Base-by-base conservation (phyloP, 345 rosid genomes). In the Populus pruinosa region DNA sequence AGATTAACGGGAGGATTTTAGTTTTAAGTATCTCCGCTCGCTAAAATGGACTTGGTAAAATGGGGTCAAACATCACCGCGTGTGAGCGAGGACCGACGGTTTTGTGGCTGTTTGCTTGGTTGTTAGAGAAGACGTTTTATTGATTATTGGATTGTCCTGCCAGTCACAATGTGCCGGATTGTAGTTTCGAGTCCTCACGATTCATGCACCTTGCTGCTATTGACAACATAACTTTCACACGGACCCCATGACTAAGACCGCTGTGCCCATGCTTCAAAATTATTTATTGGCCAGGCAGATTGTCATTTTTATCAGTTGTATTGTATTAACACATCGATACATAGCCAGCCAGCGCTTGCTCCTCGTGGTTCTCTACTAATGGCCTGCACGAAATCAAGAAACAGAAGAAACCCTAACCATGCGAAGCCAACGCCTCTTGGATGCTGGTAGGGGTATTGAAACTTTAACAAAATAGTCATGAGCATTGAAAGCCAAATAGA, bases 401-500 rank as follows among this genome's bases (percentile, higher is more conserved):
- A 9, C 21, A 10, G 62, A 75, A 36, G 74, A 59, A 64, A 70
- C 69, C 86, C 97, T 91, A 20, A 91, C 98, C 98, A 95, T 94
- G 27, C 97, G 93, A 84, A 76, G 83, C 99, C 99, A 95, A 33
- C 59, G 79, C 83, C 90, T 87, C 56, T 79, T 84, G 25, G 71
- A 53, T 17, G 90, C 92, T 70, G 94, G 92, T 61, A 82, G 81
- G 27, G 97, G 94, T 80, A 93, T 87, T 31, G 88, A 49, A 83
- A 85, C 91, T 76, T 88, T 86, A 71, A 95, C 91, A 67, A 82
- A 83, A 78, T 81, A 92, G 71, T 88, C 83, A 72, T 91, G 99
- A 31, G 97, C 92, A 69, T 93, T 95, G 78, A 95, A 93, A 10
- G 97, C 98, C 74, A 83, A 41, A 83, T 91, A 92, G 80, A 91